Percentiles rank a stretch among this genome's conserved stretches.
Evolutionary conservation across 108 stramenopile species (phyloP).

Genomic region (Cyclotella sp.): DNA sequence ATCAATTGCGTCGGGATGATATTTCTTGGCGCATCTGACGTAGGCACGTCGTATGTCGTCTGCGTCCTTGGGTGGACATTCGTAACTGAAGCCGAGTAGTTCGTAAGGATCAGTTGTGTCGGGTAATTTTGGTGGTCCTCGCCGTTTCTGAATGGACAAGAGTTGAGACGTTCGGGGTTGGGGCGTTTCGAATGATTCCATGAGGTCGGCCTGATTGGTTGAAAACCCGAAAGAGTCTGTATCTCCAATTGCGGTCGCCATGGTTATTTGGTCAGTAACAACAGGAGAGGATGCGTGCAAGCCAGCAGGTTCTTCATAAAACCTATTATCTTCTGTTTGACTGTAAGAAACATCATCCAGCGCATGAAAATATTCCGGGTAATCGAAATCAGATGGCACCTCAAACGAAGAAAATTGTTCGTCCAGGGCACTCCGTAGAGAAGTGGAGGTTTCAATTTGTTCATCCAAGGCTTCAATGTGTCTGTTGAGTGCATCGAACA

Average conservation of each 20-base stretch:
- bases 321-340: background rate
- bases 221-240: conserved; percentile 6
- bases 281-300: background rate
- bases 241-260: background rate
- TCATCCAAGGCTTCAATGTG: conserved; percentile 25
- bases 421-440: conserved; percentile 3
- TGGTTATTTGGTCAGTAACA: background rate
- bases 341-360: background rate
- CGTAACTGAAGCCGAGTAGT: conserved; percentile 39
- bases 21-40: conserved; percentile 70
- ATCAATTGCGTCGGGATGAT: conserved; percentile 77
- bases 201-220: background rate
- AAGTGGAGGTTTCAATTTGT: conserved; percentile 11
- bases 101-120: conserved; percentile 52
- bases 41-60: conserved; percentile 77
- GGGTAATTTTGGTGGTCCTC: conserved; percentile 28
- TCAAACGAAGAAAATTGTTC: conserved; percentile 1
- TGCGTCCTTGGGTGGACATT: conserved; percentile 56
- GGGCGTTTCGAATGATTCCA: background rate
- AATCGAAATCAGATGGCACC: background rate
- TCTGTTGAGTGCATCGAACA: conserved; percentile 30
- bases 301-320: background rate
- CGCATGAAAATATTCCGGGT: background rate
- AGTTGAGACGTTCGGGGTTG: background rate
- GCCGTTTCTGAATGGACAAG: conserved; percentile 18